A percentile compares a stretch with the other conserved stretches of the same genome.
Conservation (phyloP, 2,329 filamentous ascomycete genomes). For the Fusarium austroafricanum region DNA sequence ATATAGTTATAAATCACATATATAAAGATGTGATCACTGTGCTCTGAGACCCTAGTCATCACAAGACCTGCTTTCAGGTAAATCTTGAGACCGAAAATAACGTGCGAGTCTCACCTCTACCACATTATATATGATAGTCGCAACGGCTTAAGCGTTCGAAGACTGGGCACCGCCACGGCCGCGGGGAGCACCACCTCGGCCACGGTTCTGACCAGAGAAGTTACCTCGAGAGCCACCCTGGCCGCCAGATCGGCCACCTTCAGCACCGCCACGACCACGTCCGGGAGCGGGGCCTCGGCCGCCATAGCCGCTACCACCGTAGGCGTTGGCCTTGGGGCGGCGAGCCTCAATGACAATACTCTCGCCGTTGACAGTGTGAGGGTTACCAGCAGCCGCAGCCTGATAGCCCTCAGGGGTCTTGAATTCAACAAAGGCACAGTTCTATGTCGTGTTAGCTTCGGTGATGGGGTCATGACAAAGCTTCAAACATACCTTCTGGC, state of each 20-base stretch:
- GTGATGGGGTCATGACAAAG: background rate
- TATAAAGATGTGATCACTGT: background rate
- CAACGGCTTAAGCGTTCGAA: slow-evolving; percentile 60
- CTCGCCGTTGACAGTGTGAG: slow-evolving; percentile 85
- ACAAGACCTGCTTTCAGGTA: slow-evolving; percentile 1
- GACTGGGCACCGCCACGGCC: slow-evolving; percentile 70
- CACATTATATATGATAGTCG: slow-evolving; percentile 13
- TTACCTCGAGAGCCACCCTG: slow-evolving; percentile 72
- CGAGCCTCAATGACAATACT: slow-evolving; percentile 90
- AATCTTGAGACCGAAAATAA: slow-evolving; percentile 1
- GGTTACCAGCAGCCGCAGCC: slow-evolving; percentile 85
- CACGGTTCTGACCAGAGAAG: slow-evolving; percentile 74
- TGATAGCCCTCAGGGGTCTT: slow-evolving; percentile 83
- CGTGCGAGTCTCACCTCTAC: slow-evolving; percentile 13
- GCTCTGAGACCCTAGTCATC: background rate
- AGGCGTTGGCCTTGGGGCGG: slow-evolving; percentile 77
- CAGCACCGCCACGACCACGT: slow-evolving; percentile 75
- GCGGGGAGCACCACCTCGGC: slow-evolving; percentile 74
- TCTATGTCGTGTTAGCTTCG: slow-evolving; percentile 64
- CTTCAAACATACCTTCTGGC: slow-evolving; percentile 75
- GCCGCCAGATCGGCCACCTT: slow-evolving; percentile 68
- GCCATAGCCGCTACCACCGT: slow-evolving; percentile 75
- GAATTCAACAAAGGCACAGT: slow-evolving; percentile 97
- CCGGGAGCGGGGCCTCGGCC: slow-evolving; percentile 70
- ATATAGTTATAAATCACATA: slow-evolving; percentile 12